A percentile compares a stretch with the other conserved stretches of the same genome.
Conservation (phyloP, 2,329 filamentous ascomycete species). For the Macrophomina pseudophaseolina region DNA sequence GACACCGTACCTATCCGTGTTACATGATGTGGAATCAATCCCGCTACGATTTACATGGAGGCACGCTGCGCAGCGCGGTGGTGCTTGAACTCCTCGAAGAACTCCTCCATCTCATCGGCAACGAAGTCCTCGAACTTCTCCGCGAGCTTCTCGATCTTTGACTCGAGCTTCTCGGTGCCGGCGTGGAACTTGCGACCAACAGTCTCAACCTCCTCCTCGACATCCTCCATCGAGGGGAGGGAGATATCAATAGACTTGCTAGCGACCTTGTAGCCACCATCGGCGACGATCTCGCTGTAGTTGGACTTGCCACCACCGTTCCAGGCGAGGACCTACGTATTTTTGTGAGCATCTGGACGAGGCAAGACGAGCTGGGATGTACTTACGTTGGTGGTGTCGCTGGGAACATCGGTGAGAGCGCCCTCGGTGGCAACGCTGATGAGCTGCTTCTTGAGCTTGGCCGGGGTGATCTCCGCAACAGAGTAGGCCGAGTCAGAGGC, state of each 20-base stretch:
- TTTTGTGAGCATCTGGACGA: constrained; percentile 33
- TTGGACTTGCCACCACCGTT: constrained; percentile 96
- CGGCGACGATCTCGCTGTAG: constrained; percentile 80
- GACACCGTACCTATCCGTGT: background rate
- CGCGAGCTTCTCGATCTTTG: constrained; percentile 55
- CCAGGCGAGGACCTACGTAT: constrained; percentile 79
- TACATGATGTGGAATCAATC: background rate
- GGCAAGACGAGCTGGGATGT: background rate
- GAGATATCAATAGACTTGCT: constrained; percentile 29
- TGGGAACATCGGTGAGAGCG: constrained; percentile 80
- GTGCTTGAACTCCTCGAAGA: constrained; percentile 60
- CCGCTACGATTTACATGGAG: constrained; percentile 21
- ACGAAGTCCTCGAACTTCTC: constrained; percentile 54
- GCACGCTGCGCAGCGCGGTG: constrained; percentile 16
- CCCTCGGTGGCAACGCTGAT: constrained; percentile 81
- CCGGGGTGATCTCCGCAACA: constrained; percentile 85
- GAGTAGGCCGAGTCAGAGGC: constrained; percentile 88
- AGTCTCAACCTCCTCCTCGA: constrained; percentile 40
- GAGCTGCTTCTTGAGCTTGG: constrained; percentile 89
- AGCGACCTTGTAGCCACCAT: constrained; percentile 70
- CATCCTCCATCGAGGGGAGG: constrained; percentile 32
- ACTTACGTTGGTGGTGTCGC: constrained; percentile 80
- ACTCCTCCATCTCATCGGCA: constrained; percentile 55
- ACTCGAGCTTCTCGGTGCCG: constrained; percentile 49
- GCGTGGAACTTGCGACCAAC: constrained; percentile 42